phyloP scores from a whole-genome alignment of 2,329 filamentous ascomycete species.

The Scortechinia acanthostroma region DNA sequence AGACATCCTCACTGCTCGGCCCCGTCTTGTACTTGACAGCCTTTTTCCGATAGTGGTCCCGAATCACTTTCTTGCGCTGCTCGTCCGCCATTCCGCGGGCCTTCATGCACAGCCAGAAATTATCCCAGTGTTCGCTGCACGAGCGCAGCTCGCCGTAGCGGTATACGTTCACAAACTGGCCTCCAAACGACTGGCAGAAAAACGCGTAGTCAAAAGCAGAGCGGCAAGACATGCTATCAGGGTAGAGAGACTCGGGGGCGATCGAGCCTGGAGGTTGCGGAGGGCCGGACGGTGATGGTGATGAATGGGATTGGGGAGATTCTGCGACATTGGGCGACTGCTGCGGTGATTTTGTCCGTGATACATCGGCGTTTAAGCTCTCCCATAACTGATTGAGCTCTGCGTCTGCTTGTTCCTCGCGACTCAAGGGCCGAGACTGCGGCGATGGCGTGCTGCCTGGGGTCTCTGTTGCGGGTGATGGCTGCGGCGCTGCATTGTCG shows the following conservation, averaged over 20 bases:
- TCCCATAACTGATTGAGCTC: too few relatives aligned
- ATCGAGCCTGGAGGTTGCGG: slow-evolving; percentile 5
- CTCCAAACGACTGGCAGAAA: slow-evolving; percentile 85
- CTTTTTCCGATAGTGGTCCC: slow-evolving; percentile 62
- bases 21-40: slow-evolving; percentile 58
- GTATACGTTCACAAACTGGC: slow-evolving; percentile 88
- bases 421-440: too few relatives aligned
- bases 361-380: too few relatives aligned
- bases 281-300: neutral
- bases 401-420: too few relatives aligned
- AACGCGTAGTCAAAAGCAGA: slow-evolving; percentile 87
- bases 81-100: slow-evolving; percentile 55
- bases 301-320: too few relatives aligned
- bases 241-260: slow-evolving; percentile 60
- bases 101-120: slow-evolving; percentile 98
- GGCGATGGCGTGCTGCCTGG: too few relatives aligned
- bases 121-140: slow-evolving; percentile 80
- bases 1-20: slow-evolving; percentile 77
- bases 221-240: slow-evolving; percentile 79
- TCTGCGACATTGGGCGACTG: too few relatives aligned
- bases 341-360: too few relatives aligned
- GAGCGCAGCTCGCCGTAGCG: slow-evolving; percentile 71
- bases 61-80: slow-evolving; percentile 53
- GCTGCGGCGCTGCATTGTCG: too few relatives aligned
- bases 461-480: too few relatives aligned